Base-by-base conservation (phyloP, 352 stramenopile species). In the Pythium apleroticum region DNA sequence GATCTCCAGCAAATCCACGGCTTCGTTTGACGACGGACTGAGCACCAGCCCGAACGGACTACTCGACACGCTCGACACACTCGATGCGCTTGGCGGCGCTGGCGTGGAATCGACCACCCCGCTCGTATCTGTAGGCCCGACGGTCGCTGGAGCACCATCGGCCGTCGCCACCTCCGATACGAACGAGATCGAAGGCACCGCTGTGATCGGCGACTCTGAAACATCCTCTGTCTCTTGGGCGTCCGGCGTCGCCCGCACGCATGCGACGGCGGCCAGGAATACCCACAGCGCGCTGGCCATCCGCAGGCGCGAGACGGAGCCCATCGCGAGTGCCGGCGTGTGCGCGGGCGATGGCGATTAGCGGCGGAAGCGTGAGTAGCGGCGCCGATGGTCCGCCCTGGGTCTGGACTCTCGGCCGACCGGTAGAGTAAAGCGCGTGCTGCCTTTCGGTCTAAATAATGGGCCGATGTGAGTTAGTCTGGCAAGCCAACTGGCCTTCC, bases 1-100 rank as follows among this genome's bases (percentile, higher is more conserved):
- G 43, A 73, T 68, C 57, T 73, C 66, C 27, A 73, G 53, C 35
- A 63, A 17, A 25, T 71, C 65, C 19, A 63, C 52, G 6, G 25
- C 17, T 20, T 54, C 65, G 52, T 59, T 64, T 1, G 57, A 66
- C 52, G 57, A 66, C 27, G 43, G 37, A 24, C 65, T 66, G 28
- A 39, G 57, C 22, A 53, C 49, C 10, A 71, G 25, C 8, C 22
- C 30, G 57, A 71, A 71, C 8, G 31, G 41, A 14, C 20, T 68
- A 17, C 9, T 22, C 27, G 31, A 43, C n/a, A 19, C 2, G 15
- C 9, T 22, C 27, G 31, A 43, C n/a, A 19, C 2, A 45, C 27
- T 11, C 25, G 30, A 19, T 20, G 52, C 19, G 19, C 3, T 46
- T 17, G 39, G 17, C 39, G 39, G 39, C 19, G 43, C 43, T 4